Conservation (phyloP, 371 early-diverging fungal species). For the Lichtheimia corymbifera region DNA sequence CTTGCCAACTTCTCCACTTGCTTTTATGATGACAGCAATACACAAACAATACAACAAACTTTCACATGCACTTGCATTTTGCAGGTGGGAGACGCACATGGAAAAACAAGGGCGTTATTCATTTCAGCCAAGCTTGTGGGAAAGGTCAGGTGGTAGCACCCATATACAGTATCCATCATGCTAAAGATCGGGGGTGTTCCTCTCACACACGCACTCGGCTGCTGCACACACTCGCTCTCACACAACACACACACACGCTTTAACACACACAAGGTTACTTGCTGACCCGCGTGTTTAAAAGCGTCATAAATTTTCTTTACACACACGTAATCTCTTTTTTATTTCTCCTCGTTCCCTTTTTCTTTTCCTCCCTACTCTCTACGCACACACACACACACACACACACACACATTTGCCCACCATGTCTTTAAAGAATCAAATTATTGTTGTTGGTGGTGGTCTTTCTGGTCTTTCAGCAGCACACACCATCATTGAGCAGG, state of each 20-base stretch:
- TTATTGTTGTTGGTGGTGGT: constrained; percentile 92
- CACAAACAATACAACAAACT: background rate
- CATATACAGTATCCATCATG: constrained; percentile 2
- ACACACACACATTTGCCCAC: constrained; percentile 2
- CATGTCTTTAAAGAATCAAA: constrained; percentile 55
- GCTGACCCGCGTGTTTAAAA: constrained; percentile 5
- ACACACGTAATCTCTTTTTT: constrained; percentile 10
- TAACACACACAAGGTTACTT: background rate
- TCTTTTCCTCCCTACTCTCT: constrained; percentile 10
- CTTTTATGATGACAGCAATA: no score
- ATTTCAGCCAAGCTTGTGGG: constrained; percentile 7
- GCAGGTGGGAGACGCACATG: constrained; percentile 19
- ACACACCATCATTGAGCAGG: constrained; percentile 84
- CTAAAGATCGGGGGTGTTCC: constrained; percentile 10
- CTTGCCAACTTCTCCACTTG: no score
- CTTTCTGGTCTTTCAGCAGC: constrained; percentile 89
- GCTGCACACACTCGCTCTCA: no score
- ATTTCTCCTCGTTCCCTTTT: constrained; percentile 7
- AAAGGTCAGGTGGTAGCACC: constrained; percentile 16
- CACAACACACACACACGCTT: no score
- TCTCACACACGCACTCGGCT: no score
- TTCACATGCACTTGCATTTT: constrained; percentile 3
- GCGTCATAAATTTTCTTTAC: constrained; percentile 2
- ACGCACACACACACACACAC: constrained; percentile 8
- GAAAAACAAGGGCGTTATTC: constrained; percentile 5